Evolutionary conservation across 345 rosid species (phyloP), one percentile per base, ranked within the genome.

Genomic region (Nasturtium officinale): DNA sequence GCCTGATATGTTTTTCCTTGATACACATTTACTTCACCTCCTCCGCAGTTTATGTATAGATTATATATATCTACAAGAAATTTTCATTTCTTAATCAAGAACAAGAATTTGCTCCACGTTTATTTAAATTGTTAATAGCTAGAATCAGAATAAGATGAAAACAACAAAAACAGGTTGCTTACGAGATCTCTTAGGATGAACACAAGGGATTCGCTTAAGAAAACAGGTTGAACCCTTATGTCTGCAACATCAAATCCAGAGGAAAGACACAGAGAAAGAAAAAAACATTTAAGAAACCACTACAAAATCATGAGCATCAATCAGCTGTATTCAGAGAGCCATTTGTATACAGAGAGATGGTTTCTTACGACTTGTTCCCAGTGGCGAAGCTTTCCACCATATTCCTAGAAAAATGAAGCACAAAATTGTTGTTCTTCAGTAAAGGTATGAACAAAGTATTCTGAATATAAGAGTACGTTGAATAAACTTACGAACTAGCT

Each of bases 1-100:
- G 83, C 81, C 59, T 86, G 86, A 28, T 87, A 90, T 73, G 51
- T 72, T 8, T 32, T 74, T 37, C 67, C 80, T 52, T 76, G 13
- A 25, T 65, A 72, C 2, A 75, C 8, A 21, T 23, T 77, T 54
- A 72, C 8, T 75, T 79, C 90, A 68, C 67, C 71, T 54, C 98
- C 98, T 38, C 98, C 98, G 32, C 96, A 93, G 72, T 93, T 90
- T 59, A 93, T 89, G 80, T 82, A 80, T 78, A 89, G 17, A 20
- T 81, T 73, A 71, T 87, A 89, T 18, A 23, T 26, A 68, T 69
- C 94, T 87, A 88, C 79, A 54, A 25, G 5, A 65, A 25, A 53
- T 21, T 17, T 12, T 40, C 23, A 37, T 2, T 70, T 43, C 7
- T 17, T 10, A 35, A 65, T 35, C 60, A 65, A 74, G 43, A 65